These are phyloP conservation scores for Talaromyces funiculosus DNA, from an alignment of 2,329 filamentous ascomycete species.

Conservation along the genomic window DNA sequence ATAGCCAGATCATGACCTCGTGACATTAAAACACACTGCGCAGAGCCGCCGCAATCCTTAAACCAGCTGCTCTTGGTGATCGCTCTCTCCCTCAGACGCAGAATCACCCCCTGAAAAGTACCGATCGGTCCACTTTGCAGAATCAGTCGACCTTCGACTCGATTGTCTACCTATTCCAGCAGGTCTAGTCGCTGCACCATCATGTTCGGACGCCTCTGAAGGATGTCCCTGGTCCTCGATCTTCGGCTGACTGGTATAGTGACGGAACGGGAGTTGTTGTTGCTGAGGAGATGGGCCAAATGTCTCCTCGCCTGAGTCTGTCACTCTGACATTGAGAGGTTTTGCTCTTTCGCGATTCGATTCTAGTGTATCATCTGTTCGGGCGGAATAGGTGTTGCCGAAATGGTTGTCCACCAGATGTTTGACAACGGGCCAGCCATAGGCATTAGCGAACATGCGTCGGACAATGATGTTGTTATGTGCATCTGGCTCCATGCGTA, in stretches of 20 bases:
- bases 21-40: neutral
- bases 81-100: slow-evolving; percentile 28
- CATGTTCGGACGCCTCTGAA: slow-evolving; percentile 17
- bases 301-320: slow-evolving; percentile 61
- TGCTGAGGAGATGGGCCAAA: slow-evolving; percentile 29
- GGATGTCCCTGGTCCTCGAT: neutral
- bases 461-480: slow-evolving; percentile 98
- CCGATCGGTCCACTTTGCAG: slow-evolving; percentile 60
- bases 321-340: slow-evolving; percentile 51
- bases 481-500: slow-evolving; percentile 90
- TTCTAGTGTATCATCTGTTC: slow-evolving; percentile 63
- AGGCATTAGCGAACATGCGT: slow-evolving; percentile 93
- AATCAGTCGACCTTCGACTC: slow-evolving; percentile 38
- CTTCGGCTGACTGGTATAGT: slow-evolving; percentile 22
- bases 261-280: neutral
- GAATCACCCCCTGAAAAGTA: slow-evolving; percentile 53
- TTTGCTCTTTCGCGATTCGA: slow-evolving; percentile 64
- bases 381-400: slow-evolving; percentile 63
- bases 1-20: neutral
- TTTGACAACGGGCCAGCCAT: slow-evolving; percentile 94
- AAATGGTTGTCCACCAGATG: slow-evolving; percentile 95
- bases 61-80: slow-evolving; percentile 12
- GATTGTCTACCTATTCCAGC: neutral
- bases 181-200: slow-evolving; percentile 27
- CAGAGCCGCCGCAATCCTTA: neutral